These are phyloP conservation scores for Pichia insulana DNA, from an alignment of 805 yeast species.

Conservation along the genomic window DNA sequence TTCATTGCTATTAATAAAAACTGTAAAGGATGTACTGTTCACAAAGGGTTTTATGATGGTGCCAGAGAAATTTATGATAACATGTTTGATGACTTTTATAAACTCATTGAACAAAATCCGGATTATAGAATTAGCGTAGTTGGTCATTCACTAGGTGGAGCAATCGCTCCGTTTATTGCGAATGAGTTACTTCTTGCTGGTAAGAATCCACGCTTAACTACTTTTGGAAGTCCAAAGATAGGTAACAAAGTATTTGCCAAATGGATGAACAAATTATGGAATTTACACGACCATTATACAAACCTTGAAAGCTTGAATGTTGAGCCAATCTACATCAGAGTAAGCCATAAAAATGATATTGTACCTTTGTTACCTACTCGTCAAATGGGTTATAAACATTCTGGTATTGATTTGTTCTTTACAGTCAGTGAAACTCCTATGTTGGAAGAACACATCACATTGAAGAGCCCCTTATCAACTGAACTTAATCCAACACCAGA, in stretches of 20 bases:
- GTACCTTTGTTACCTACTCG: conserved; percentile 56
- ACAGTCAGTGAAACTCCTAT: conserved; percentile 29
- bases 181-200: conserved; percentile 52
- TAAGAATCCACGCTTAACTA: conserved; percentile 42
- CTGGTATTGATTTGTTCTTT: conserved; percentile 45
- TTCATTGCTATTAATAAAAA: conserved; percentile 13
- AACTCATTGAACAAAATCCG: conserved; percentile 31
- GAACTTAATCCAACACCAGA: not conserved
- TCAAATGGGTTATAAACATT: conserved; percentile 30
- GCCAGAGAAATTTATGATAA: conserved; percentile 33
- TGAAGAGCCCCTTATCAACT: not conserved
- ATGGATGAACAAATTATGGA: conserved; percentile 45
- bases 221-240: conserved; percentile 58
- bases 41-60: conserved; percentile 52
- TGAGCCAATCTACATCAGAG: conserved; percentile 40
- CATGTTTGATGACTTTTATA: conserved; percentile 30
- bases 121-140: conserved; percentile 44
- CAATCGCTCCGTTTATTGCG: conserved; percentile 54
- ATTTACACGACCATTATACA: conserved; percentile 19
- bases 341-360: conserved; percentile 48
- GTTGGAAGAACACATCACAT: not conserved
- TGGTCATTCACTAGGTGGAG: conserved; percentile 70
- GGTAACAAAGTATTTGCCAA: conserved; percentile 44
- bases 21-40: conserved; percentile 51
- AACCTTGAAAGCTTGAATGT: conserved; percentile 3